Evolutionary conservation across 768 basidiomycete genomes (phyloP).

Genomic region (Neoboletus magnificus): DNA sequence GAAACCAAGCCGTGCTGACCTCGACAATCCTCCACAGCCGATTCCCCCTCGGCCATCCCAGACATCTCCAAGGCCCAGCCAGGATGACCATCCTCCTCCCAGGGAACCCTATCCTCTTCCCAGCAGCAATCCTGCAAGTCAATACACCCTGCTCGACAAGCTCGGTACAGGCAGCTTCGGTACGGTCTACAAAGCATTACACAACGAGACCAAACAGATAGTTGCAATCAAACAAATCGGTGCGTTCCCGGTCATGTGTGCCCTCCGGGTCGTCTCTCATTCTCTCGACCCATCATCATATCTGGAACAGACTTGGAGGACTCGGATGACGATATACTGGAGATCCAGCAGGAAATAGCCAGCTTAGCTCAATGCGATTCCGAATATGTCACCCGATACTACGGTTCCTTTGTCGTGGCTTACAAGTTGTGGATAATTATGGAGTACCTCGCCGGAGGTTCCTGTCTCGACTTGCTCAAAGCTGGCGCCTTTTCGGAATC

Average conservation of each 20-base stretch:
- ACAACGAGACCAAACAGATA: constrained; percentile 89
- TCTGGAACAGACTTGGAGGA: constrained; percentile 80
- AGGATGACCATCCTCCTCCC: constrained; percentile 31
- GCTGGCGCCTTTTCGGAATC: constrained; percentile 86
- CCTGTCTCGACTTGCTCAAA: constrained; percentile 94
- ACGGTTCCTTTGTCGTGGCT: constrained; percentile 92
- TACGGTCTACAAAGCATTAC: constrained; percentile 95
- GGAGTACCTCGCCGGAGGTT: constrained; percentile 99
- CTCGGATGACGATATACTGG: constrained; percentile 96
- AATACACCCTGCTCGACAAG: constrained; percentile 92
- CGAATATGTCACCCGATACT: constrained; percentile 94
- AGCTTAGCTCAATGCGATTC: constrained; percentile 95
- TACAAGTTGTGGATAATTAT: constrained; percentile 99
- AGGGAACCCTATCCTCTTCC: constrained; percentile 68
- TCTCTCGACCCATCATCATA: background rate
- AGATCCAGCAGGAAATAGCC: constrained; percentile 98
- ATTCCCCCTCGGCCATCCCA: constrained; percentile 44
- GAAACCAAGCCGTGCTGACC: constrained; percentile 37
- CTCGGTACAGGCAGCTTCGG: constrained; percentile 98
- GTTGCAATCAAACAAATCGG: constrained; percentile 99
- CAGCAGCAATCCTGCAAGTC: constrained; percentile 78
- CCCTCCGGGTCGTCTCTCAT: background rate
- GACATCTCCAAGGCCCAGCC: constrained; percentile 41
- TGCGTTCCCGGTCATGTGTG: constrained; percentile 37
- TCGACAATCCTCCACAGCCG: constrained; percentile 27